Evolutionary conservation across 2,329 filamentous ascomycete species (phyloP).

Genomic region (Penicillium sp.): DNA sequence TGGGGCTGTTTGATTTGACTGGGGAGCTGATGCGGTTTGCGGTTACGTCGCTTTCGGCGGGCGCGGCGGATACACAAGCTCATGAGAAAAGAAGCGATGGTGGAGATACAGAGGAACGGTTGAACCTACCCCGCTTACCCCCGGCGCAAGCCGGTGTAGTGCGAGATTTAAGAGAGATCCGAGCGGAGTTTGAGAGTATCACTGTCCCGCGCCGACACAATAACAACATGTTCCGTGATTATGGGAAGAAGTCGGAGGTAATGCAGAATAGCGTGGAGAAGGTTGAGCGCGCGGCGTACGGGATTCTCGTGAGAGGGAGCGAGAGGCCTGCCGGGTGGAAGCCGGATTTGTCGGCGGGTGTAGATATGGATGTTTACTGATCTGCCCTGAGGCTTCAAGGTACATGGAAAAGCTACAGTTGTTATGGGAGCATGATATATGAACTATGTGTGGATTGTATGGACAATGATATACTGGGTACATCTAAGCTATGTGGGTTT

Average conservation of each 20-base stretch:
- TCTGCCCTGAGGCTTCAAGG: neutral
- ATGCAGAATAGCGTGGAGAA: conserved; percentile 91
- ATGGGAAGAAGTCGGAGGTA: conserved; percentile 79
- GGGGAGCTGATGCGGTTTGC: conserved; percentile 98
- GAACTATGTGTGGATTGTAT: neutral
- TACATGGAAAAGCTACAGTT: neutral
- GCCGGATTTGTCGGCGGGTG: conserved; percentile 67
- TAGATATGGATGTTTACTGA: conserved; percentile 47
- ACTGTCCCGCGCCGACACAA: conserved; percentile 56
- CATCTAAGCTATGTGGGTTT: neutral
- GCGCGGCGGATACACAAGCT: conserved; percentile 52
- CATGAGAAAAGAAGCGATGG: conserved; percentile 7
- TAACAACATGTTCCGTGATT: conserved; percentile 62
- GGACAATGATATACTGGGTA: neutral
- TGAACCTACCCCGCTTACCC: conserved; percentile 23
- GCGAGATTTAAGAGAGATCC: conserved; percentile 77
- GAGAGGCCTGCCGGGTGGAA: conserved; percentile 93
- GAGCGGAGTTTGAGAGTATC: conserved; percentile 76
- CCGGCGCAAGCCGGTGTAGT: conserved; percentile 68
- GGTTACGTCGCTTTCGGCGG: conserved; percentile 83
- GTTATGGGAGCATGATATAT: neutral
- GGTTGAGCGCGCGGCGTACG: conserved; percentile 89
- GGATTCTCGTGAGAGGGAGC: conserved; percentile 81
- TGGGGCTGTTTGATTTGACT: conserved; percentile 90
- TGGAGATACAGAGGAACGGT: neutral